Percentiles rank a stretch among this genome's conserved stretches.
Conservation (phyloP, 2,329 filamentous ascomycete species). For the Setomelanomma holmii region DNA sequence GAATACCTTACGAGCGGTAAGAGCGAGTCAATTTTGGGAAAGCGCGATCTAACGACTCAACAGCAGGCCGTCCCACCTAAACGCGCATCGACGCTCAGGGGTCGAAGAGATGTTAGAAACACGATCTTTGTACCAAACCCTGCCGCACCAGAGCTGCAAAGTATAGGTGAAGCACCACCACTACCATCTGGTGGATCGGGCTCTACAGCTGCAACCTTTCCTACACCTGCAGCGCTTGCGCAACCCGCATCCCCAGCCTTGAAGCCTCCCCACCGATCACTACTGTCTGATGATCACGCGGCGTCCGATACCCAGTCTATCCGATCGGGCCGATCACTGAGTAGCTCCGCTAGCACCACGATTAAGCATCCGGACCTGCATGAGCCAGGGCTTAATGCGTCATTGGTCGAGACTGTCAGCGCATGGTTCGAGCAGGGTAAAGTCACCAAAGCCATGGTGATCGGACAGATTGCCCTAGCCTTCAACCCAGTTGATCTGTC, state of each 20-base stretch:
- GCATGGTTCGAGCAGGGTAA: constrained; percentile 79
- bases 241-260: constrained; percentile 46
- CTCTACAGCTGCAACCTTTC: constrained; percentile 21
- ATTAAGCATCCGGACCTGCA: constrained; percentile 82
- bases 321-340: constrained; percentile 82
- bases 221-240: constrained; percentile 33
- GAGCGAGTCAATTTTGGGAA: constrained; percentile 18
- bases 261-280: constrained; percentile 40
- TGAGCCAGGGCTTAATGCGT: constrained; percentile 81
- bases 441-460: constrained; percentile 74
- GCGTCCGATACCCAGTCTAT: constrained; percentile 88
- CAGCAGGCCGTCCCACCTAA: constrained; percentile 64
- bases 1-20: constrained; percentile 69
- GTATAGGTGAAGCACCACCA: constrained; percentile 44
- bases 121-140: constrained; percentile 77
- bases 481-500: constrained; percentile 69
- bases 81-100: constrained; percentile 75
- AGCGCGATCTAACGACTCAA: constrained; percentile 24
- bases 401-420: constrained; percentile 90
- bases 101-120: constrained; percentile 88
- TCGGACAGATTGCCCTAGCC: constrained; percentile 87
- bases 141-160: constrained; percentile 46
- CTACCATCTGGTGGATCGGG: constrained; percentile 32
- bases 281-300: constrained; percentile 62
- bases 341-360: constrained; percentile 66